phyloP scores from a whole-genome alignment of 257 asterid genomes.

The Plantago major region DNA sequence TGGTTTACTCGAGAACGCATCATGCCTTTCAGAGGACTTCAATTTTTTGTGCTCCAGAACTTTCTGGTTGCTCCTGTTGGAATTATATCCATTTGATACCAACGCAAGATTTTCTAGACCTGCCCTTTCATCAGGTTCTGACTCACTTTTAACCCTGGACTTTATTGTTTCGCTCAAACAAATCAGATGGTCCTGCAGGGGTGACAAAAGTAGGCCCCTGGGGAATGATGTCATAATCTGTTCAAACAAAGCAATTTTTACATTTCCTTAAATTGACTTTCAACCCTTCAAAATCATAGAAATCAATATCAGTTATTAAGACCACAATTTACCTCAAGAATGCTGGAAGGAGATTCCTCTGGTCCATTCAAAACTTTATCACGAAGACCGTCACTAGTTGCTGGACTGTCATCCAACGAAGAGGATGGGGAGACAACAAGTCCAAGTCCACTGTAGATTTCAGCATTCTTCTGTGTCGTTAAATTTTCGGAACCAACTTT shows the following conservation, averaged over 20 bases:
- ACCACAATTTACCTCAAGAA: conserved; percentile 69
- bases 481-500: conserved; percentile 77
- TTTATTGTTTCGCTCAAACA: conserved; percentile 39
- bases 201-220: conserved; percentile 60
- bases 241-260: conserved; percentile 16
- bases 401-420: conserved; percentile 69
- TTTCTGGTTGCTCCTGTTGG: conserved; percentile 41
- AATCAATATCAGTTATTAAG: conserved; percentile 12
- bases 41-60: conserved; percentile 36
- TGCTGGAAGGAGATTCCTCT: conserved; percentile 80
- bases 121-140: conserved; percentile 29
- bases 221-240: conserved; percentile 87
- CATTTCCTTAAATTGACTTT: not conserved
- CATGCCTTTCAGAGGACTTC: conserved; percentile 34
- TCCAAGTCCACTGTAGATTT: conserved; percentile 92
- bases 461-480: conserved; percentile 68
- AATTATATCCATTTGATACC: conserved; percentile 46
- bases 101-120: conserved; percentile 33
- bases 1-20: conserved; percentile 23
- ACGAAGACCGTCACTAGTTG: conserved; percentile 49
- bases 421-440: conserved; percentile 89
- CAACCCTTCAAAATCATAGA: not conserved
- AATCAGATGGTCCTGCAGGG: conserved; percentile 64
- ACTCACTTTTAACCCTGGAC: conserved; percentile 40
- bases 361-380: conserved; percentile 40